Conservation (phyloP, 768 basidiomycete genomes). For the Chiua virens region DNA sequence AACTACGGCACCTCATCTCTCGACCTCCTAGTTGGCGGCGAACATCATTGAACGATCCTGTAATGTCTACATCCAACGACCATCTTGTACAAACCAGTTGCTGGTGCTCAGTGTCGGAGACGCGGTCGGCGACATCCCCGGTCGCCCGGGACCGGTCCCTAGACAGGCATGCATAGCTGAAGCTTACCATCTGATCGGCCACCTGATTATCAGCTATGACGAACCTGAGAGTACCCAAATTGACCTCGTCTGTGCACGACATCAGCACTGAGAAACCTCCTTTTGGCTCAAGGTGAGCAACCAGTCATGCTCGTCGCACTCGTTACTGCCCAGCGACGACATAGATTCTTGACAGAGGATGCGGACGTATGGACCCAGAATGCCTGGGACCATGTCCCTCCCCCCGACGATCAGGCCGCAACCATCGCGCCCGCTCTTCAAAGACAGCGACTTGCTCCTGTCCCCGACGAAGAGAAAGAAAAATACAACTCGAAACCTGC, state of each 20-base stretch:
- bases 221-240: constrained; percentile 32
- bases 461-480: constrained; percentile 67
- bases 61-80: too few species aligned
- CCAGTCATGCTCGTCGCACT: background rate
- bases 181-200: too few species aligned
- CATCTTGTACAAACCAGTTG: too few species aligned
- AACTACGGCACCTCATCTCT: too few species aligned
- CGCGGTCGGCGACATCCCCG: too few species aligned
- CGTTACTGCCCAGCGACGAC: background rate
- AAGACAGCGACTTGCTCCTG: constrained; percentile 70
- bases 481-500: constrained; percentile 75
- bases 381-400: constrained; percentile 90
- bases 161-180: too few species aligned
- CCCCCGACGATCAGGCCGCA: constrained; percentile 78
- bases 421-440: constrained; percentile 67
- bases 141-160: too few species aligned
- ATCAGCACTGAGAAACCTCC: constrained; percentile 54
- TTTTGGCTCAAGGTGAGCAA: constrained; percentile 65
- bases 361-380: constrained; percentile 83
- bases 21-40: too few species aligned
- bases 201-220: constrained; percentile 8
- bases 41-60: too few species aligned
- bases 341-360: constrained; percentile 68
- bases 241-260: constrained; percentile 68
- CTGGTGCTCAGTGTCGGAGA: too few species aligned